Evolutionary conservation across 2,329 filamentous ascomycete species (phyloP), one percentile per base, ranked within the genome.

Genomic region (Colletotrichum aenigma): DNA sequence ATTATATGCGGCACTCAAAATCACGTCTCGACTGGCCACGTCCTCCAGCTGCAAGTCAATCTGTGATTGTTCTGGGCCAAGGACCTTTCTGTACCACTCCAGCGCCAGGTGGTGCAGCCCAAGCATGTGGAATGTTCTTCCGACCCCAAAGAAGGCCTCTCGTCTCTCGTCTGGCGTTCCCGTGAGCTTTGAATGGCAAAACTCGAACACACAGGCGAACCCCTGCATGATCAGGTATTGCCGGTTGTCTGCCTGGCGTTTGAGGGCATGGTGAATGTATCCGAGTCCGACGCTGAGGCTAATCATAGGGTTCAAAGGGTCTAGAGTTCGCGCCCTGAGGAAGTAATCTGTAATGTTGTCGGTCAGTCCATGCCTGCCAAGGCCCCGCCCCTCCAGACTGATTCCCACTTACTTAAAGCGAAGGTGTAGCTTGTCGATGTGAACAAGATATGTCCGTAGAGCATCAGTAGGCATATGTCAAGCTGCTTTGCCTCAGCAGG

Each of bases 381-480:
- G 28, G 32, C n/a, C 60, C 32, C 60, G n/a, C 32, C n/a, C n/a
- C 32, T 12, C 36, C n/a, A 21, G 36, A 10, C n/a, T 43, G 18
- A 21, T 10, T 36, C 15, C 52, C n/a, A 83, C 86, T 78, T 85
- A 92, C 93, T 96, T 38, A 98, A 86, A 1, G 97, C 95, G 79
- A 94, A 95, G 16, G 93, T 92, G 84, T 97, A 98, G 79, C 93
- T 95, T 66, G 93, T 95, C 4, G 95, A 95, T 0, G 93, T 93
- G 80, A 95, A 96, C 7, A 98, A 89, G 76, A 98, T 95, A 81
- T 98, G 95, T 0, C 95, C 97, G 81, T 98, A 98, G 1, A 98
- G 90, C 83, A 96, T 94, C 15, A 99, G 89, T 12, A 98, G 88
- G 30, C 93, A 94, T 9, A 96, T 91, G 82, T 98, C 96, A 77